Base-by-base conservation (phyloP, 805 yeast genomes). In the Candida nitratophila region DNA sequence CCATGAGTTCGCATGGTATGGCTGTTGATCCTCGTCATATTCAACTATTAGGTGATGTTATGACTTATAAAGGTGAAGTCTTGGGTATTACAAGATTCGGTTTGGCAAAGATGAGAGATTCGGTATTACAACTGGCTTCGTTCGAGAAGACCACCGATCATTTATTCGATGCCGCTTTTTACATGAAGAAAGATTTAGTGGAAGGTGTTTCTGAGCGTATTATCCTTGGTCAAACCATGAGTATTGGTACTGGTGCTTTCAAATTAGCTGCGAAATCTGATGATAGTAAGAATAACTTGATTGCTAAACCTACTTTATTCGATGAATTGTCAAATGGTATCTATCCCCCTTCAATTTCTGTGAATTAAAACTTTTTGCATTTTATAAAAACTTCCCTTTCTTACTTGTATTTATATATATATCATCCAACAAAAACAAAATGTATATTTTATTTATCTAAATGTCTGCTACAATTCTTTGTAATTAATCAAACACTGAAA, bases 1-100 rank as follows among this genome's bases (percentile, higher is more conserved):
- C 99, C 44, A 93, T 93, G 99, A 82, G 96, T 61, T 88, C 89
- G 66, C 99, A 93, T 72, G 99, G 99, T 67, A 93, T 93, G 99
- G 87, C 96, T 63, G 97, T 93, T 41, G 99, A 93, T 73, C 99
- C 98, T 48, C 96, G 99, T 73, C 99, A 93, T 65, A 90, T 95
- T 63, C 98, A 93, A 69, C 71, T 93, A 39, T 70, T 93, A 50
- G 99, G 99, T 51, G 99, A 93, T 65, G 98, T 93, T 41, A 93
- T 93, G 99, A 88, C 98, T 0, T 93, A 87, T 65, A 93, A 93
- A 68, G 99, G 99, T 47, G 99, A 93, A 63, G 96, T 93, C 12
- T 74, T 95, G 54, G 99, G 99, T 65, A 93, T 93, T 61, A 93
- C 99, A 2, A 79, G 99, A 69, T 93, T 93, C 58, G 99, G 99